Conservation (phyloP, 768 basidiomycete genomes). For the Serendipita sp. region DNA sequence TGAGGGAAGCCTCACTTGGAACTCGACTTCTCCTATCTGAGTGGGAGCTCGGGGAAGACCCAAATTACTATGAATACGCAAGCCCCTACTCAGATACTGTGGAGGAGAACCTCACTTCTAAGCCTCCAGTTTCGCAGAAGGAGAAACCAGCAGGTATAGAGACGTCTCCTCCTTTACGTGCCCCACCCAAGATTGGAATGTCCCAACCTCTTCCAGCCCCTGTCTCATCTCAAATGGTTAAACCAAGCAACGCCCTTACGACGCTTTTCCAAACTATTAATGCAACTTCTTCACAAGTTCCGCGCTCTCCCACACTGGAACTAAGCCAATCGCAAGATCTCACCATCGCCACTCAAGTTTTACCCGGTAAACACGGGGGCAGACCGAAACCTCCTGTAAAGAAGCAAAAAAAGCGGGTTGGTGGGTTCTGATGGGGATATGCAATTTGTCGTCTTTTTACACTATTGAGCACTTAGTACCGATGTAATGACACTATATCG, state of each 20-base stretch:
- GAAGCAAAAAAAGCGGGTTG: neutral
- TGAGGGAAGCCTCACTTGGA: neutral
- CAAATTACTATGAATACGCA: neutral
- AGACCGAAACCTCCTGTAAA: neutral
- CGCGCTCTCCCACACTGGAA: neutral
- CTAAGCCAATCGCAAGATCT: neutral
- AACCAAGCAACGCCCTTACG: neutral
- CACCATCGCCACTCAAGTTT: neutral
- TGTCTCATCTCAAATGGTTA: neutral
- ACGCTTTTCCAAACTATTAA: neutral
- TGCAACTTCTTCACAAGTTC: neutral
- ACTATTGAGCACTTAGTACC: neutral
- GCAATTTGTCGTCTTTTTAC: too few relatives aligned
- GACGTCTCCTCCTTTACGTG: neutral
- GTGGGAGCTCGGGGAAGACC: neutral
- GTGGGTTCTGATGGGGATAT: constrained; percentile 1
- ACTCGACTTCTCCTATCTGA: neutral
- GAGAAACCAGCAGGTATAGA: neutral
- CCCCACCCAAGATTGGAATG: constrained; percentile 2
- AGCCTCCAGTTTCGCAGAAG: neutral
- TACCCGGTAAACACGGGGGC: neutral
- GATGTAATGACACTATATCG: too few relatives aligned
- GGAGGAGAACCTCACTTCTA: neutral
- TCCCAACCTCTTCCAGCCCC: neutral
- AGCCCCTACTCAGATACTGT: neutral